These are phyloP conservation scores for Hansenula lynferdii DNA, from an alignment of 1,139 yeast genomes.

Conservation along the genomic window DNA sequence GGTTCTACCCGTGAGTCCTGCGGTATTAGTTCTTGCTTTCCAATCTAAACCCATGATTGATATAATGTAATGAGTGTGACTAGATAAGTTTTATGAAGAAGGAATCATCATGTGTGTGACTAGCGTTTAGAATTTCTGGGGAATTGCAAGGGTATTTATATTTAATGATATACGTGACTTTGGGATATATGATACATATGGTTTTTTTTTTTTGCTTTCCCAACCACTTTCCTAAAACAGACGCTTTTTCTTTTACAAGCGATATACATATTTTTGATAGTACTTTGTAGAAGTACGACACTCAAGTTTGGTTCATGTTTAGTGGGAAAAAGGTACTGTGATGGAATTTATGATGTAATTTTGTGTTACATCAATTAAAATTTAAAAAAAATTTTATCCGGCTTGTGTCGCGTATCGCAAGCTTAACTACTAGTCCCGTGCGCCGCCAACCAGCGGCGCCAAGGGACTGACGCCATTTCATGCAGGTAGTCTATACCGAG, in stretches of 20 bases:
- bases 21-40: slow-evolving; percentile 2
- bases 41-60: slow-evolving; percentile 3
- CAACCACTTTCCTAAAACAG: not conserved
- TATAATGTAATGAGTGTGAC: too few relatives aligned
- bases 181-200: not conserved
- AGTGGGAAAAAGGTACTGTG: slow-evolving; percentile 1
- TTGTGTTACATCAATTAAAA: not conserved
- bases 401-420: not conserved
- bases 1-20: not conserved
- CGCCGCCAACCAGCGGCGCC: too few relatives aligned
- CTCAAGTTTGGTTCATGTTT: not conserved
- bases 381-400: slow-evolving; percentile 1
- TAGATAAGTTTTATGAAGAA: too few relatives aligned
- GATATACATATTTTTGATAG: not conserved
- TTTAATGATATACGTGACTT: not conserved
- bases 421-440: not conserved
- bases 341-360: slow-evolving; percentile 1
- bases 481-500: too few relatives aligned
- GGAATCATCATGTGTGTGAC: too few relatives aligned
- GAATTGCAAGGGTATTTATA: slow-evolving; percentile 1
- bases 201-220: not conserved
- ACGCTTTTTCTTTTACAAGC: not conserved
- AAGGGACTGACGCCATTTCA: too few relatives aligned
- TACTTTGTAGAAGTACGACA: too few relatives aligned
- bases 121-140: not conserved